Evolutionary conservation across 306 rosid species (phyloP).

Genomic region (Ceratonia siliqua): DNA sequence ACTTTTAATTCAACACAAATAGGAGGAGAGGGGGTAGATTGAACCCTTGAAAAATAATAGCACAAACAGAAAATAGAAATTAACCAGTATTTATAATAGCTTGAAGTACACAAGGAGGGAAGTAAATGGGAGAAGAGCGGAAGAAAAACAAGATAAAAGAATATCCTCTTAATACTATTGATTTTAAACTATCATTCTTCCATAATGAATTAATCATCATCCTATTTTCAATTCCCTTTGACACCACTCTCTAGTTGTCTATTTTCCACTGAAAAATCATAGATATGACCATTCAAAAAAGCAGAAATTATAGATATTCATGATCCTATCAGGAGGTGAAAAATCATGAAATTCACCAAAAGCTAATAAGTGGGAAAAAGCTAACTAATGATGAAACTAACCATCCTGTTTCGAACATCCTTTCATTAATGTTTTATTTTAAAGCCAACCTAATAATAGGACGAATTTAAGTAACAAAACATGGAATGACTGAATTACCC

Average conservation of each 20-base stretch:
- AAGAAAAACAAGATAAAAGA: not conserved
- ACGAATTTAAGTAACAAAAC: not conserved
- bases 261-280: not conserved
- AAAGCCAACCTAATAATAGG: not conserved
- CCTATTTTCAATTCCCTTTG: not conserved
- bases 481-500: constrained; percentile 54
- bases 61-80: too few relatives aligned
- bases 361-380: not conserved
- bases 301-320: not conserved
- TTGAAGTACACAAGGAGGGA: too few relatives aligned
- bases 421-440: not conserved
- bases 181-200: too few relatives aligned
- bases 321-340: not conserved
- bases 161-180: not conserved
- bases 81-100: too few relatives aligned
- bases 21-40: too few relatives aligned
- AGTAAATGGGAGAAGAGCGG: too few relatives aligned
- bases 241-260: not conserved
- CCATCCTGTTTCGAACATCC: not conserved
- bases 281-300: not conserved
- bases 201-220: too few relatives aligned
- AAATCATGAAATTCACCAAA: not conserved
- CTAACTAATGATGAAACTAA: too few relatives aligned
- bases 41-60: too few relatives aligned
- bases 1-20: too few relatives aligned